Evolutionary conservation across 73 alveolate species (phyloP).

Genomic region (Symbiodinium pilosum): DNA sequence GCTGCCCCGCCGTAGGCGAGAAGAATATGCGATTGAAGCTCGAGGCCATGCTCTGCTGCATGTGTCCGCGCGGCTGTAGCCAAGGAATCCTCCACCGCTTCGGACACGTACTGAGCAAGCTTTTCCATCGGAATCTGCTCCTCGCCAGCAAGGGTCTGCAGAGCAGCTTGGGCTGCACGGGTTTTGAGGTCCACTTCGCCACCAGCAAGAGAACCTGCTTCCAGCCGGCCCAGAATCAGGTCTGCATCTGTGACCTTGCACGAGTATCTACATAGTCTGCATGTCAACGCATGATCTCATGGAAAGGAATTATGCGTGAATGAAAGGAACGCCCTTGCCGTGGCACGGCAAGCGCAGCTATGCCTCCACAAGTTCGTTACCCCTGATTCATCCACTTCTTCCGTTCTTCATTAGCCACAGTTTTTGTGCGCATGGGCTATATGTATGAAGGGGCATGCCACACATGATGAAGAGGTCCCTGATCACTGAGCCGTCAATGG

Average conservation of each 20-base stretch:
- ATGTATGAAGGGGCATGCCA: too few relatives aligned
- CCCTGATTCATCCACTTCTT: too few relatives aligned
- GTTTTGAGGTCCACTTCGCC: constrained; percentile 58
- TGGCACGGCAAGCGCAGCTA: too few relatives aligned
- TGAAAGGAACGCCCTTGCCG: too few relatives aligned
- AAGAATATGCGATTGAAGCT: constrained; percentile 33
- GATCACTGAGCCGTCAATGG: too few relatives aligned
- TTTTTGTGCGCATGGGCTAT: too few relatives aligned
- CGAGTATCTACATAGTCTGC: too few relatives aligned
- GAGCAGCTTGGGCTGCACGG: constrained; percentile 20
- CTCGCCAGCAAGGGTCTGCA: neutral
- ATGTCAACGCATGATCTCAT: too few relatives aligned
- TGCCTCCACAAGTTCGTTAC: too few relatives aligned
- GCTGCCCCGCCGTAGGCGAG: constrained; percentile 89
- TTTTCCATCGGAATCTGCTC: neutral
- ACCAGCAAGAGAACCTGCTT: constrained; percentile 51
- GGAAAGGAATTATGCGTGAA: too few relatives aligned
- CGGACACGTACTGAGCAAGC: constrained; percentile 52
- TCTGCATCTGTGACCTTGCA: constrained; percentile 91
- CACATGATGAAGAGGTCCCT: too few relatives aligned
- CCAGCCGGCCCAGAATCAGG: constrained; percentile 44
- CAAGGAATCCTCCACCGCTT: constrained; percentile 75
- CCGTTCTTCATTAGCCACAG: too few relatives aligned
- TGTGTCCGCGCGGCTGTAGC: constrained; percentile 68
- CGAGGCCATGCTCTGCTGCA: constrained; percentile 69